Evolutionary conservation across 2,329 filamentous ascomycete species (phyloP).

Genomic region (Cordyceps militaris): DNA sequence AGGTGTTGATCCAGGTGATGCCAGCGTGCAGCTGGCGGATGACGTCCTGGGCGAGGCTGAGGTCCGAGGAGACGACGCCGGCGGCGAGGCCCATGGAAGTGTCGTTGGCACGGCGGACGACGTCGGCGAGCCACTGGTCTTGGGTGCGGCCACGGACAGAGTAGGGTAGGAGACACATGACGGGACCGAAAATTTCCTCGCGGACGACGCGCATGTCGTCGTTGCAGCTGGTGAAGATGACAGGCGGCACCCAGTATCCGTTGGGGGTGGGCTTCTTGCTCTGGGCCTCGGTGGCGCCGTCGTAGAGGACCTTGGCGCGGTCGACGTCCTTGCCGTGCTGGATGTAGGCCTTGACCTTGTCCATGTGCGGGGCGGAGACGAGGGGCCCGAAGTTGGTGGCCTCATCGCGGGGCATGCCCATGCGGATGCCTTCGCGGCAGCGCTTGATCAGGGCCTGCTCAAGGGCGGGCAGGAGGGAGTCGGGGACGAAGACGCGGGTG

Average conservation of each 20-base stretch:
- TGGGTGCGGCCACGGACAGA: constrained; percentile 33
- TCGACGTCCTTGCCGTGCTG: constrained; percentile 66
- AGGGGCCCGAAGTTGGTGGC: constrained; percentile 79
- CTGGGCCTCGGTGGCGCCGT: constrained; percentile 55
- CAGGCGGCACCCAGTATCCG: constrained; percentile 81
- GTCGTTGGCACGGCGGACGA: constrained; percentile 64
- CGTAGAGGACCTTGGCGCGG: constrained; percentile 65
- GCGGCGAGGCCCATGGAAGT: constrained; percentile 75
- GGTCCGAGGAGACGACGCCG: constrained; percentile 71
- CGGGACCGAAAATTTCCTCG: constrained; percentile 86
- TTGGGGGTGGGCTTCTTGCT: constrained; percentile 41
- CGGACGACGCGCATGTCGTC: constrained; percentile 72
- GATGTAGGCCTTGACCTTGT: constrained; percentile 76
- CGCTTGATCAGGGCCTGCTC: constrained; percentile 54
- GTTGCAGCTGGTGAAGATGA: constrained; percentile 78
- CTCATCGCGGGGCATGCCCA: constrained; percentile 65
- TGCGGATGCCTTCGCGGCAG: constrained; percentile 59
- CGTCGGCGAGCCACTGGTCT: constrained; percentile 52
- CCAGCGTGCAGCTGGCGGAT: constrained; percentile 68
- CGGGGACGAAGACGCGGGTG: constrained; percentile 76
- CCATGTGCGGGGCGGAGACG: constrained; percentile 64
- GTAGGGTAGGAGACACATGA: constrained; percentile 76
- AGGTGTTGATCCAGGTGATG: constrained; percentile 89
- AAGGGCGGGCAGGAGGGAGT: constrained; percentile 56
- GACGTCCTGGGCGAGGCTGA: constrained; percentile 67